phyloP scores from a whole-genome alignment of 208 protist genomes.

The Leishmania martiniquensis region DNA sequence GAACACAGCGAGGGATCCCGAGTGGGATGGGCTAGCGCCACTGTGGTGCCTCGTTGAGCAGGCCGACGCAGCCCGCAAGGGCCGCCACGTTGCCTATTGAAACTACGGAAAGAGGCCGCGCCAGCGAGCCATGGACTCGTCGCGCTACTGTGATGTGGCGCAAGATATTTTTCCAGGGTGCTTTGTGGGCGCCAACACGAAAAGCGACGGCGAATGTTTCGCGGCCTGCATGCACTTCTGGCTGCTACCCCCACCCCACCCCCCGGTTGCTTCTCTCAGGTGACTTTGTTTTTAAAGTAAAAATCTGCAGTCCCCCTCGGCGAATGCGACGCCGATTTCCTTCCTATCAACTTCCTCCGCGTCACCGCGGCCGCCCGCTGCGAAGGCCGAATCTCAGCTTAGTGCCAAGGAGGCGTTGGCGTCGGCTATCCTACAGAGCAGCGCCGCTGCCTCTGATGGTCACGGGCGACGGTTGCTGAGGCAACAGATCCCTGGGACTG shows the following conservation, averaged over 20 bases:
- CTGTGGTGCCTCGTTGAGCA: constrained; percentile 18
- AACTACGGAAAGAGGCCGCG: neutral
- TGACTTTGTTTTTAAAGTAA: neutral
- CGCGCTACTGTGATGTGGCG: constrained; percentile 7
- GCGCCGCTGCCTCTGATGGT: constrained; percentile 13
- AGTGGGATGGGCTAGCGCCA: constrained; percentile 14
- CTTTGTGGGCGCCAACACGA: neutral
- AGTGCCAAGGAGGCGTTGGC: constrained; percentile 10
- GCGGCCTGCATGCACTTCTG: constrained; percentile 7
- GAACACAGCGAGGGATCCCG: neutral
- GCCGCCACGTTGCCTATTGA: neutral
- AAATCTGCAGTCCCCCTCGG: neutral
- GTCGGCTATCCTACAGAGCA: constrained; percentile 32
- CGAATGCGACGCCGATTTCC: neutral
- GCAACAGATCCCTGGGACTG: neutral
- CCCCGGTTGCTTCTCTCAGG: constrained; percentile 3
- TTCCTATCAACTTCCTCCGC: neutral
- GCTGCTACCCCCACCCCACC: no score
- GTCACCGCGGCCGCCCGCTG: neutral
- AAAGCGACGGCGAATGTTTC: neutral
- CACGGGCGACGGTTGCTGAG: neutral
- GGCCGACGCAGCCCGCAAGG: neutral
- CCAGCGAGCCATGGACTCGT: neutral
- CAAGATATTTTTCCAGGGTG: neutral
- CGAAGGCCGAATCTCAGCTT: constrained; percentile 10